phyloP scores from a whole-genome alignment of 169 alveolate species.

The Plasmodium knowlesi region DNA sequence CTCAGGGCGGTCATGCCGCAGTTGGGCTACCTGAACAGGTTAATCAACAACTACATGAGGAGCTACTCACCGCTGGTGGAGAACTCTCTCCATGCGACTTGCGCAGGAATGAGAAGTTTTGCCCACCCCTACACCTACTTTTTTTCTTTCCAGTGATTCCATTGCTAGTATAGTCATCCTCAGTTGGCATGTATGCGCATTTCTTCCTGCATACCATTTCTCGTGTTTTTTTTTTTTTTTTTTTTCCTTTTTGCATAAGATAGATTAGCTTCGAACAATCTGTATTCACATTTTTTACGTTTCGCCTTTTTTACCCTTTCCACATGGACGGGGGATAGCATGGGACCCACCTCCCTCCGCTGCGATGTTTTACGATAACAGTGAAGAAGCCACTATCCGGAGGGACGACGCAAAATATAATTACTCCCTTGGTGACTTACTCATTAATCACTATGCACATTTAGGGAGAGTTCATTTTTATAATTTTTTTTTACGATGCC shows the following conservation, averaged over 20 bases:
- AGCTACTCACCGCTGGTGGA: neutral
- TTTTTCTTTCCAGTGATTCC: neutral
- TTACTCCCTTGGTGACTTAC: neutral
- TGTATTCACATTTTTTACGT: neutral
- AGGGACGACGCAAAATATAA: neutral
- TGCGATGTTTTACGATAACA: neutral
- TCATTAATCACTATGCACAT: neutral
- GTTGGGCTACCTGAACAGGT: neutral
- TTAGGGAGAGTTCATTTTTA: neutral
- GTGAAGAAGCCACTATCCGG: neutral
- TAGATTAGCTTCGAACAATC: neutral
- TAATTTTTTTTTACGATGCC: neutral
- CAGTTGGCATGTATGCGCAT: neutral
- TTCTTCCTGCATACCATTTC: neutral
- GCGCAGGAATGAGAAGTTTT: neutral
- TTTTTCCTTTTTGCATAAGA: neutral
- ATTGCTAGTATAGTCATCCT: neutral
- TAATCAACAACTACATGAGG: neutral
- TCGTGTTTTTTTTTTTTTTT: neutral
- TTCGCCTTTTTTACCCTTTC: neutral
- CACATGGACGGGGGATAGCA: neutral
- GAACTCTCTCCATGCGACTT: neutral
- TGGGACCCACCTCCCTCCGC: neutral
- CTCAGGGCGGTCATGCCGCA: neutral
- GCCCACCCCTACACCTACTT: neutral